Evolutionary conservation across 352 stramenopile species (phyloP).

Genomic region (Pythium dissotocum): DNA sequence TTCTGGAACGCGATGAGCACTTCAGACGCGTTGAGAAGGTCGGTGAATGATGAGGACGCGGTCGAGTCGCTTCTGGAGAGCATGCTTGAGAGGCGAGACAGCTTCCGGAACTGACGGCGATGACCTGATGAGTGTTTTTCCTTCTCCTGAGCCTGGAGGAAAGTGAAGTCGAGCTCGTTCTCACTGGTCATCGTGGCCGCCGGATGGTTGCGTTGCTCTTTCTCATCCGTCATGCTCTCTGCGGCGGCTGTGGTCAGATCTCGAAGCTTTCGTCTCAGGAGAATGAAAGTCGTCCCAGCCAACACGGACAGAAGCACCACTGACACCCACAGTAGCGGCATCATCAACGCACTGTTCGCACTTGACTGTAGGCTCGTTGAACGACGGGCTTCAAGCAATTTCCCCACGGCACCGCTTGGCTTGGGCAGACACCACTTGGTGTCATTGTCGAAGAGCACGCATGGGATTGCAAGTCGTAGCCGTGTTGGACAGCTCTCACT

Average conservation of each 20-base stretch:
- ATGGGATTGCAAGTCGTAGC: conserved; percentile 44
- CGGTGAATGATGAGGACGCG: conserved; percentile 39
- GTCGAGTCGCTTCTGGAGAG: conserved; percentile 6
- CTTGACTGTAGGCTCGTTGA: background rate
- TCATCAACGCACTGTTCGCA: background rate
- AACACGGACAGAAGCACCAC: conserved; percentile 8
- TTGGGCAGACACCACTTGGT: conserved; percentile 45
- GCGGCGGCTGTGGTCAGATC: background rate
- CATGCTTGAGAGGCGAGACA: background rate
- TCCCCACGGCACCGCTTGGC: conserved; percentile 26
- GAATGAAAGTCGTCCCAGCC: conserved; percentile 3
- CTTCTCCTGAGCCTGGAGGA: background rate
- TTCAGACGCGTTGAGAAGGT: conserved; percentile 45
- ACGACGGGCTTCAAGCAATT: conserved; percentile 24
- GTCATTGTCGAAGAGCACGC: conserved; percentile 27
- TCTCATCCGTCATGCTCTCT: background rate
- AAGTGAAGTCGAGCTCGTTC: conserved; percentile 13
- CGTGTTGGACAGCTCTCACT: conserved; percentile 27
- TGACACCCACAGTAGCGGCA: conserved; percentile 16
- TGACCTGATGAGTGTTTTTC: background rate
- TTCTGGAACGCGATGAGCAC: conserved; percentile 54
- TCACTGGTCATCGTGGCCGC: conserved; percentile 10
- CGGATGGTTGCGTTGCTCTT: conserved; percentile 2
- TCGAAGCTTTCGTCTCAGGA: conserved; percentile 2
- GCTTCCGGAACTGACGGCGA: background rate